These are phyloP conservation scores for Ganoderma boninense DNA, from an alignment of 1,284 basidiomycete genomes.

Conservation along the genomic window DNA sequence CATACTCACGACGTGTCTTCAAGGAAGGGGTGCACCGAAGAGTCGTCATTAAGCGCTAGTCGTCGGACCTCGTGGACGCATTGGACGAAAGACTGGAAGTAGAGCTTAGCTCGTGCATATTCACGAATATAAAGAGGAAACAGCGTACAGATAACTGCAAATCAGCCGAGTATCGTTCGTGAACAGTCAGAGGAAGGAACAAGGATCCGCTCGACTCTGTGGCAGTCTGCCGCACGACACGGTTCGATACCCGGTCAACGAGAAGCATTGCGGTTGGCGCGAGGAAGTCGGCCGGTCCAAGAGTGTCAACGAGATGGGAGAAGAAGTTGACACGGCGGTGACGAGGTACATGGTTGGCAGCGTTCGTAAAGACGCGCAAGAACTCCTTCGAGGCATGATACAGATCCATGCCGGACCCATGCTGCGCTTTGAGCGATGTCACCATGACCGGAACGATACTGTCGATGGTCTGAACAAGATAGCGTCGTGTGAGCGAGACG, in stretches of 20 bases:
- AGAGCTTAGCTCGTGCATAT: conserved; percentile 28
- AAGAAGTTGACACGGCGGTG: conserved; percentile 93
- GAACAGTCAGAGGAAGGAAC: conserved; percentile 69
- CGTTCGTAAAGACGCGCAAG: conserved; percentile 89
- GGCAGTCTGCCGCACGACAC: conserved; percentile 70
- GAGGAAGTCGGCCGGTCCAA: conserved; percentile 86
- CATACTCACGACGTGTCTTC: conserved; percentile 60
- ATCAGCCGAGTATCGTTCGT: conserved; percentile 64
- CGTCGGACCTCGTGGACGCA: conserved; percentile 73
- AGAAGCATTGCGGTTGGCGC: conserved; percentile 88
- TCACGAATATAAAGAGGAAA: conserved; percentile 18
- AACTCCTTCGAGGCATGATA: conserved; percentile 77
- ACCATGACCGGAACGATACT: conserved; percentile 95
- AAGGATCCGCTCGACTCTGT: conserved; percentile 70
- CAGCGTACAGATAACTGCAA: conserved; percentile 65
- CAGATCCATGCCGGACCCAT: conserved; percentile 64
- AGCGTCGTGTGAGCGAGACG: background rate
- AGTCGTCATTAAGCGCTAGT: conserved; percentile 58
- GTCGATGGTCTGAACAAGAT: conserved; percentile 76
- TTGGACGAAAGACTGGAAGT: conserved; percentile 67
- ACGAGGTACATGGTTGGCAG: conserved; percentile 85
- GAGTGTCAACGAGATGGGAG: conserved; percentile 86
- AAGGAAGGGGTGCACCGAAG: conserved; percentile 58
- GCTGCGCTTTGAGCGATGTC: conserved; percentile 69
- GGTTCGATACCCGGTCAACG: conserved; percentile 80